Evolutionary conservation across 305 asterid genomes (phyloP).

Genomic region (Solanum chacoense): DNA sequence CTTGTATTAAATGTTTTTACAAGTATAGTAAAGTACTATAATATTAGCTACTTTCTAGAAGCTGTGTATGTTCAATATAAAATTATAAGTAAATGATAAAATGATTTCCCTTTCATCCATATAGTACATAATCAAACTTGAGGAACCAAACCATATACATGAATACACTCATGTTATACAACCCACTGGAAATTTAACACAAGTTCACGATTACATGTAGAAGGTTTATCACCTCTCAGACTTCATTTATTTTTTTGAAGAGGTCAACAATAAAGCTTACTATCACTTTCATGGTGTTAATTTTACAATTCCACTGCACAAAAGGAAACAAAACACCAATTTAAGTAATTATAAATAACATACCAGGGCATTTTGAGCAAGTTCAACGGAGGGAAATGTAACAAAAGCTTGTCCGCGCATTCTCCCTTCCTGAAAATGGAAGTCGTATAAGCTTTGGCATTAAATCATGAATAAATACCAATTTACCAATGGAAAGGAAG

Average conservation of each 20-base stretch:
- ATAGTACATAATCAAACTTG: background rate
- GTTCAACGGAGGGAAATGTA: conserved; percentile 80
- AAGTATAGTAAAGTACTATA: background rate
- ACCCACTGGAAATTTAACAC: background rate
- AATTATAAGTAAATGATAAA: background rate
- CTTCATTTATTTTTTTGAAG: background rate
- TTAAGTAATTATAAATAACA: conserved; percentile 6
- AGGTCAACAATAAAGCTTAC: background rate
- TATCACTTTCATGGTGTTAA: background rate
- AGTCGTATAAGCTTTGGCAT: conserved; percentile 1
- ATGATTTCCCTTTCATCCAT: background rate
- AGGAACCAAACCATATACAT: background rate
- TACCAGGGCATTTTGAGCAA: conserved; percentile 82
- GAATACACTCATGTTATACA: background rate
- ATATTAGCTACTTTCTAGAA: background rate
- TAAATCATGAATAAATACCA: background rate
- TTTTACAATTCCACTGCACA: background rate
- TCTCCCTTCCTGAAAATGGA: conserved; percentile 73
- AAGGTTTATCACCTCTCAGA: background rate
- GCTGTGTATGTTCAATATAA: background rate
- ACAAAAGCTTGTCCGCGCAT: conserved; percentile 97
- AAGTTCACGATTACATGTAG: background rate
- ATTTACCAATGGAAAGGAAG: background rate
- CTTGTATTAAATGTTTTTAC: background rate
- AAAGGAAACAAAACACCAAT: background rate